Conservation (phyloP, 2,329 filamentous ascomycete genomes). For the Phymatotrichopsis omnivora region DNA sequence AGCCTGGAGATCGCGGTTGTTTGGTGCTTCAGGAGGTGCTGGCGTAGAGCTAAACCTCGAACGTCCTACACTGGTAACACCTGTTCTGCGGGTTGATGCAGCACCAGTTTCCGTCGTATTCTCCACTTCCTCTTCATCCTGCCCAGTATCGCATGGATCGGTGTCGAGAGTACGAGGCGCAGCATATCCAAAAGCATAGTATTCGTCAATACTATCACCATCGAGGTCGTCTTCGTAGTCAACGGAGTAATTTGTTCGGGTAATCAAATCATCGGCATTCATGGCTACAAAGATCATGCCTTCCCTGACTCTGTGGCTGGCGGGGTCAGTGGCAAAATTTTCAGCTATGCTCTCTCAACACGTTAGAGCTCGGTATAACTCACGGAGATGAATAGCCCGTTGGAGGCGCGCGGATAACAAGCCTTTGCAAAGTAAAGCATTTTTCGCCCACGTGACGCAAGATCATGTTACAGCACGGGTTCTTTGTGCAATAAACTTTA, state of each 20-base stretch:
- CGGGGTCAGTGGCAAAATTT: constrained; percentile 26
- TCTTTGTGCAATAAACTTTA: constrained; percentile 75
- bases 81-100: constrained; percentile 14
- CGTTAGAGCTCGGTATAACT: constrained; percentile 36
- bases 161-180: constrained; percentile 2
- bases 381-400: constrained; percentile 78
- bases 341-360: constrained; percentile 32
- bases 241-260: constrained; percentile 44
- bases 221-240: constrained; percentile 18
- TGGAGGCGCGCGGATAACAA: constrained; percentile 78
- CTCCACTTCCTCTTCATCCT: constrained; percentile 16
- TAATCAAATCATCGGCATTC: constrained; percentile 65
- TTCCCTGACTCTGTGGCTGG: constrained; percentile 59
- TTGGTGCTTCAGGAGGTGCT: constrained; percentile 1
- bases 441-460: constrained; percentile 70
- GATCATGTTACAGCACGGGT: constrained; percentile 77
- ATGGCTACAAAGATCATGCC: constrained; percentile 88
- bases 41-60: constrained; percentile 16
- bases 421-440: constrained; percentile 71
- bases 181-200: not conserved
- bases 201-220: constrained; percentile 16
- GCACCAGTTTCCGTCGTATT: constrained; percentile 9
- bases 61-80: constrained; percentile 14
- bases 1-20: not conserved
- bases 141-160: constrained; percentile 16